These are phyloP conservation scores for Leccinum angustisporum DNA, from an alignment of 1,284 basidiomycete species.

Conservation along the genomic window DNA sequence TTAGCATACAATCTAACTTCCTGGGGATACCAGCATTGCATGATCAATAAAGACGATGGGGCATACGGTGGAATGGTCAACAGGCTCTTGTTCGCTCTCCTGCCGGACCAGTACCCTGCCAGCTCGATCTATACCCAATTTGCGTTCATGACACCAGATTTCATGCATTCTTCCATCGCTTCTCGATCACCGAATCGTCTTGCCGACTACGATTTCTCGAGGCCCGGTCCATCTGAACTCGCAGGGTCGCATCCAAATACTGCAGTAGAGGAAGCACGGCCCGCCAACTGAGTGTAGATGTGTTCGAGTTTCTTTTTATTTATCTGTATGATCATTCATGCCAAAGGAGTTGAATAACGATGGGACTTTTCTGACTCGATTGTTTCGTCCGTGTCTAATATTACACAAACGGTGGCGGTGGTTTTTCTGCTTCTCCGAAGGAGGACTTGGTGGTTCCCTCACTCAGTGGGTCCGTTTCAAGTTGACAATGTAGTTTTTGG, in stretches of 20 bases:
- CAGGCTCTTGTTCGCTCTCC: constrained; percentile 67
- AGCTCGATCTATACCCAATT: constrained; percentile 63
- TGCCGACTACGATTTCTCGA: constrained; percentile 26
- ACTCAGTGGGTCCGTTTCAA: too few relatives aligned
- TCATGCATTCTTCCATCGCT: constrained; percentile 22
- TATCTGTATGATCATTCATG: not conserved
- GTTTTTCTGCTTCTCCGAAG: too few relatives aligned
- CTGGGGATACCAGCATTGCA: constrained; percentile 76
- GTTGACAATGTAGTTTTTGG: too few relatives aligned
- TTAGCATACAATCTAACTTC: constrained; percentile 69
- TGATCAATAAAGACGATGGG: constrained; percentile 61
- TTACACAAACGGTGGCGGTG: too few relatives aligned
- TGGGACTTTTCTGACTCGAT: not conserved
- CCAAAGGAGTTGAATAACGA: not conserved
- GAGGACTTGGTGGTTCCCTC: too few relatives aligned
- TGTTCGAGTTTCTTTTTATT: not conserved
- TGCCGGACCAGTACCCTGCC: constrained; percentile 69
- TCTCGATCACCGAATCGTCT: constrained; percentile 12
- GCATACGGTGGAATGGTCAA: constrained; percentile 73
- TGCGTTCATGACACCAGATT: constrained; percentile 58
- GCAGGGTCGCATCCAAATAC: not conserved
- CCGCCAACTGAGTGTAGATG: not conserved
- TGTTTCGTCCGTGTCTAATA: too few relatives aligned
- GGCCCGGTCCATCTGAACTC: constrained; percentile 8
- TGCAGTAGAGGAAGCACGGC: not conserved